Evolutionary conservation across 805 yeast genomes (phyloP), one percentile per base, ranked within the genome.

Genomic region (Metschnikowia bowlesiae): DNA sequence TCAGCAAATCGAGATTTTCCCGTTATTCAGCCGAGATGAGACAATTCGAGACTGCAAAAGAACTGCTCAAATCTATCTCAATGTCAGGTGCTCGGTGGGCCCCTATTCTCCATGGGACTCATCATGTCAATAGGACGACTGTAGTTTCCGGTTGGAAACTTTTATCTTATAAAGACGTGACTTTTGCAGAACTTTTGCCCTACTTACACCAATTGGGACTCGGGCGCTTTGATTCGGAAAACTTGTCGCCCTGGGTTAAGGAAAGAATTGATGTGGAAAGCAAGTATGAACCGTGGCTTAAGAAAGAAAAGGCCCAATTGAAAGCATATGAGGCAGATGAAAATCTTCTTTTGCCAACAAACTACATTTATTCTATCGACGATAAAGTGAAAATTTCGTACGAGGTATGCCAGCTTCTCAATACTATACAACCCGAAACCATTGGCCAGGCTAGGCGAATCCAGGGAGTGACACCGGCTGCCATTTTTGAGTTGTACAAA

Each of bases 381-480:
- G 80, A 88, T 0, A 65, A 58, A 28, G 48, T 71, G 36, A 73
- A 71, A 50, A 68, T 92, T n/a, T 87, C 96, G 1, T 75, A 80
- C 28, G 97, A 92, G 62, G 91, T 84, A 30, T 80, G 86, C 50
- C 74, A 72, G 14, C 68, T 87, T 9, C 71, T 94, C 48, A 87
- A 89, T 59, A 75, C 77, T 9, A 82, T 89, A 13, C 85, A 87
- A 53, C 99, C 99, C 0, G 81, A 81, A 48, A 94, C 97, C 0
- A 81, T 94, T 41, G 98, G 98, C 0, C 98, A 94, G 64, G 98
- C 98, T 0, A 78, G 96, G 63, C 76, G 98, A 58, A 86, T 92
- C 10, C 96, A 94, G 61, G 98, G 99, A 0, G 83, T 94, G 2
- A 92, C 98, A 0, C 96, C 98, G 0, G 92, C 97, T 0, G 94